A percentile compares a stretch with the other conserved stretches of the same genome.
phyloP scores from a whole-genome alignment of 345 rosid species.

The Acer saccharum region DNA sequence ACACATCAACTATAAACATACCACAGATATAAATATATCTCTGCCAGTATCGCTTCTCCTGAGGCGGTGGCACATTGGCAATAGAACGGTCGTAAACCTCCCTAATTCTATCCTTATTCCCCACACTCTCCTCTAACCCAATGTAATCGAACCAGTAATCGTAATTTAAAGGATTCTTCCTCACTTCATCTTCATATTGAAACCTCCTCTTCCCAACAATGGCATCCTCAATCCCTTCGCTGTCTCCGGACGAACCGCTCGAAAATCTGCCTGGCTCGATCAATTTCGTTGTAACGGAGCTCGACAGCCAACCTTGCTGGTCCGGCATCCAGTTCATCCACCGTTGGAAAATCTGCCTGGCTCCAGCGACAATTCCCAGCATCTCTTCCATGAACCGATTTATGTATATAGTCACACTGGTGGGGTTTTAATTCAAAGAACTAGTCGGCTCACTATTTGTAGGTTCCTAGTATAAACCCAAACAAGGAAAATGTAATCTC shows the following conservation, averaged over 20 bases:
- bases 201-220: constrained; percentile 89
- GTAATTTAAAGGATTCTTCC: constrained; percentile 77
- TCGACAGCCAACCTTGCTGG: constrained; percentile 88
- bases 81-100: constrained; percentile 87
- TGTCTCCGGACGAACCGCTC: constrained; percentile 76
- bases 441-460: too few relatives aligned
- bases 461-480: too few relatives aligned
- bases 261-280: constrained; percentile 59
- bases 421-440: too few relatives aligned
- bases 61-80: constrained; percentile 81
- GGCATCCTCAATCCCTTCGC: constrained; percentile 87
- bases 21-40: constrained; percentile 82
- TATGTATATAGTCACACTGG: too few relatives aligned
- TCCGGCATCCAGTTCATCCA: constrained; percentile 94
- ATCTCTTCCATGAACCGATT: constrained; percentile 67
- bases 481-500: too few relatives aligned
- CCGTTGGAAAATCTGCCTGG: constrained; percentile 72
- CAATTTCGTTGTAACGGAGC: constrained; percentile 70
- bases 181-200: constrained; percentile 85
- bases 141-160: constrained; percentile 89
- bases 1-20: constrained; percentile 33
- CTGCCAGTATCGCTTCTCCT: constrained; percentile 56
- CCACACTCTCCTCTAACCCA: constrained; percentile 76
- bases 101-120: constrained; percentile 60
- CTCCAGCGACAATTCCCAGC: constrained; percentile 74